phyloP scores from a whole-genome alignment of 352 stramenopile species.

The Globisporangium mamillatum region DNA sequence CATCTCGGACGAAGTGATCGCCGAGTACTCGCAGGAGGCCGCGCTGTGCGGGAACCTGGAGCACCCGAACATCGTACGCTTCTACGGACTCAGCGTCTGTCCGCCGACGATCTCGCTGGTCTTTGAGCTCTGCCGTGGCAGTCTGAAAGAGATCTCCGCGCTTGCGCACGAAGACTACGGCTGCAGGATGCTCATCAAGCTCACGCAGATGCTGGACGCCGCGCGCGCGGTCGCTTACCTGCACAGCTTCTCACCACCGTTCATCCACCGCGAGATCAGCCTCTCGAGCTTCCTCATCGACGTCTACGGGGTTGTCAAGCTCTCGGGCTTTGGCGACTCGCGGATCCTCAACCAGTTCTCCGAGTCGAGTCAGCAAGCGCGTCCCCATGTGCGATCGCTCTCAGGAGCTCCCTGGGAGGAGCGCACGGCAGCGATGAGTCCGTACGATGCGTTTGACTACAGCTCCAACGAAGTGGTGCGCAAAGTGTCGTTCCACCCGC shows the following conservation, averaged over 20 bases:
- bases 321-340: constrained; percentile 71
- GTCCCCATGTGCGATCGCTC: background rate
- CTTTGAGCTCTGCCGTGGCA: constrained; percentile 62
- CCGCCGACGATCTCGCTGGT: constrained; percentile 67
- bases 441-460: constrained; percentile 53
- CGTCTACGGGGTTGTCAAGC: constrained; percentile 49
- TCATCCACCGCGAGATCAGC: constrained; percentile 76
- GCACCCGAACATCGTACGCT: constrained; percentile 63
- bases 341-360: constrained; percentile 31
- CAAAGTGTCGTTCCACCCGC: constrained; percentile 33
- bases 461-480: constrained; percentile 62
- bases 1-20: constrained; percentile 56
- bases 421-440: constrained; percentile 18
- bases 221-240: constrained; percentile 63
- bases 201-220: constrained; percentile 61
- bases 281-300: constrained; percentile 74
- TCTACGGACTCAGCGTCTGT: constrained; percentile 62
- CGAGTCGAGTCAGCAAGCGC: background rate
- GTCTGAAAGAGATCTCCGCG: constrained; percentile 43
- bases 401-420: constrained; percentile 14
- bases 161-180: constrained; percentile 37
- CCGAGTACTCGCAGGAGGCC: constrained; percentile 54
- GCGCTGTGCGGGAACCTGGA: constrained; percentile 50
- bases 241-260: constrained; percentile 69
- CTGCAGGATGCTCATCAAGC: constrained; percentile 49